Base-by-base conservation (phyloP, 768 basidiomycete genomes). In the Boletales sp. region DNA sequence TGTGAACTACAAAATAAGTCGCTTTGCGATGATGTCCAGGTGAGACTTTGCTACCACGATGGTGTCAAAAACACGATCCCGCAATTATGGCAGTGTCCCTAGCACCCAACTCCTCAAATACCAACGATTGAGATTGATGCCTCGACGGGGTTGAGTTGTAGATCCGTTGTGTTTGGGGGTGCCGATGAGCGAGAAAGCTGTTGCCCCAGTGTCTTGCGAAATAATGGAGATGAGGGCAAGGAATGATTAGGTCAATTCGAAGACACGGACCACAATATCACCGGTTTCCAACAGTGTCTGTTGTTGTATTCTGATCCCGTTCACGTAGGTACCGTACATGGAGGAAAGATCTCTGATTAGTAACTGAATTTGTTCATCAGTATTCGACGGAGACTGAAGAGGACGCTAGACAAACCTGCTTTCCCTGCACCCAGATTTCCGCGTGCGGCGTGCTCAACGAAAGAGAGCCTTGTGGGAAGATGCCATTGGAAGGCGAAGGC, bases 261-360 rank as follows among this genome's bases (percentile, higher is more conserved):
- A 38, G 31, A 15, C 43, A 68, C 73, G 49, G 50, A 79, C 79
- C 52, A 80, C 58, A 8, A 69, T 63, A 51, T 80, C 79, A 17
- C 75, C 76, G 9, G 66, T 57, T 45, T 69, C 70, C 21, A 80
- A 60, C 6, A 64, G 48, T 1, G 68, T 73, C 38, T 66, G 68
- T 15, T 69, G 60, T 17, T 64, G 65, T 52, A 79, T 68, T 52
- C 67, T 69, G 48, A 66, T 49, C 29, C 72, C 73, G 50, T 80
- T 80, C 43, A 80, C 64, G 53, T 67, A 76, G 30, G 79, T 80
- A 11, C 79, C 77, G 45, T 76, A 74, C 8, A 71, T 56, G 7
- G 76, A 71, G 15, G 72, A 69, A 39, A 75, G 67, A 58, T 80
- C 79, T 35, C 72, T 71, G 47, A 80, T 72, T 47, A 69, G 73